A percentile compares a stretch with the other conserved stretches of the same genome.
Evolutionary conservation across 192 early-diverging fungal genomes (phyloP).

Genomic region (Rhizophagus prolifer): DNA sequence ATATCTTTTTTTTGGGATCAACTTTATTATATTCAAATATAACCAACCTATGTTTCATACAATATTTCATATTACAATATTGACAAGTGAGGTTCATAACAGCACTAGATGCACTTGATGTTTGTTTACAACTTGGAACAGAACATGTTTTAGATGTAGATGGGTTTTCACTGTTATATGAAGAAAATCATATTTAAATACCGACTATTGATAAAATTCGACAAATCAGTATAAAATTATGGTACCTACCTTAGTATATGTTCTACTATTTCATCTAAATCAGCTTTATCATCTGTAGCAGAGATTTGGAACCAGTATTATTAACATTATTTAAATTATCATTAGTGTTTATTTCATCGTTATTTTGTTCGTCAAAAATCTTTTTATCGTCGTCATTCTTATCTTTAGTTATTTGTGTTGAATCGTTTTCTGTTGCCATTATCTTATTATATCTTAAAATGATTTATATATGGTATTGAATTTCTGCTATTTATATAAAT

Average conservation of each 20-base stretch:
- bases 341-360: neutral
- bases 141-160: neutral
- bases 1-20: neutral
- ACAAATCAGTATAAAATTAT: neutral
- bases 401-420: no score
- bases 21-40: no score
- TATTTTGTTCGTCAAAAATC: neutral
- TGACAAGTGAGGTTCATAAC: slow-evolving; percentile 10
- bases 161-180: neutral
- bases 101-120: neutral
- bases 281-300: neutral
- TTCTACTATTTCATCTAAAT: slow-evolving; percentile 6
- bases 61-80: slow-evolving; percentile 28
- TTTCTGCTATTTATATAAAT: no score
- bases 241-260: slow-evolving; percentile 22
- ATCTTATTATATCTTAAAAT: no score
- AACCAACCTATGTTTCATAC: slow-evolving; percentile 16
- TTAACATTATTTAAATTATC: neutral
- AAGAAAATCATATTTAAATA: neutral
- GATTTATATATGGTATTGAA: no score
- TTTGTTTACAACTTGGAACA: slow-evolving; percentile 22
- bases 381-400: neutral
- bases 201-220: neutral
- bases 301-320: slow-evolving; percentile 4
- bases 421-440: no score